Conservation (phyloP, 257 asterid genomes). For the Plantago ovata region DNA sequence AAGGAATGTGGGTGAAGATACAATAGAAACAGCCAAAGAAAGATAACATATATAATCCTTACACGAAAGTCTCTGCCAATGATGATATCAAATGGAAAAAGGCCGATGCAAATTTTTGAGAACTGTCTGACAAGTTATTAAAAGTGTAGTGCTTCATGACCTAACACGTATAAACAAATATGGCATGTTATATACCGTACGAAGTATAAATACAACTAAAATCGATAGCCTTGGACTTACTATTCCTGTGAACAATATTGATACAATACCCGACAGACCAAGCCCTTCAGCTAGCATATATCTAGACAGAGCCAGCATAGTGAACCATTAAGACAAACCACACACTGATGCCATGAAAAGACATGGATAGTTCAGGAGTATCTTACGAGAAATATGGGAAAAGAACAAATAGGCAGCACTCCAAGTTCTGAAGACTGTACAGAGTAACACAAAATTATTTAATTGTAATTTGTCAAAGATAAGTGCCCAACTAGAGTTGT, state of each 20-base stretch:
- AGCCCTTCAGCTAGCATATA: constrained; percentile 99
- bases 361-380: constrained; percentile 17
- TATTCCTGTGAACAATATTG: constrained; percentile 96
- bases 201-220: constrained; percentile 16
- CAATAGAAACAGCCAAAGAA: constrained; percentile 10
- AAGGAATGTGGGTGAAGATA: constrained; percentile 21
- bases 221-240: constrained; percentile 44
- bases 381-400: constrained; percentile 99
- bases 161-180: constrained; percentile 36
- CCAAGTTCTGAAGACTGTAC: constrained; percentile 97
- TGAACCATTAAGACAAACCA: constrained; percentile 13
- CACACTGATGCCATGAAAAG: constrained; percentile 18
- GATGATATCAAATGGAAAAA: constrained; percentile 96
- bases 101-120: constrained; percentile 94
- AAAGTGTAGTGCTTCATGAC: constrained; percentile 94
- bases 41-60: constrained; percentile 22
- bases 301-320: constrained; percentile 34
- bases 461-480: constrained; percentile 15
- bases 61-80: constrained; percentile 96
- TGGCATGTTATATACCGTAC: constrained; percentile 18
- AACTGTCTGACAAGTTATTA: constrained; percentile 88
- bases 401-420: constrained; percentile 97
- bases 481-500: constrained; percentile 5
- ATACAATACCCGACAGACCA: constrained; percentile 96
- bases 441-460: constrained; percentile 1